Conservation (phyloP, 345 rosid species). For the Camelina sativa region DNA sequence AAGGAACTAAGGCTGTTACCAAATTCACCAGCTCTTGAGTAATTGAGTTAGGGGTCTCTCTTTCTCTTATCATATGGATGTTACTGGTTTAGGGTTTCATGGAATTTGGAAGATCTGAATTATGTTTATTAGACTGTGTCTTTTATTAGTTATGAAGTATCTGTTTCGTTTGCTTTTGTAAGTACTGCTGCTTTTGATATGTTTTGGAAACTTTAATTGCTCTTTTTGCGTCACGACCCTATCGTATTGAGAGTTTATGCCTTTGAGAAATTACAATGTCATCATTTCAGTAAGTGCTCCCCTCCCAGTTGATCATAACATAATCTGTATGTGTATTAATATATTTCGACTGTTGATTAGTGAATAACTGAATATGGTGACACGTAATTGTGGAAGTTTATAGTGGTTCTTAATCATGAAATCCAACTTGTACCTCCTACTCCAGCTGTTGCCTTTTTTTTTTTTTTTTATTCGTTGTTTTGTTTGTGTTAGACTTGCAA, state of each 20-base stretch:
- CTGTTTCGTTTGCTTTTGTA: constrained; percentile 9
- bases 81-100: background rate
- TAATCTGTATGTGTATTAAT: too few relatives aligned
- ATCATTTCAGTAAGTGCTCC: too few relatives aligned
- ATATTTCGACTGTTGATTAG: background rate
- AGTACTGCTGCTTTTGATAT: background rate
- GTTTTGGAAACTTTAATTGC: constrained; percentile 12
- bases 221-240: too few relatives aligned
- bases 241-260: background rate
- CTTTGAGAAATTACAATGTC: background rate
- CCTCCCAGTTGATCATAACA: background rate
- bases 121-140: background rate
- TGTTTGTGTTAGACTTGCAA: too few relatives aligned
- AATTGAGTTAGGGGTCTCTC: background rate
- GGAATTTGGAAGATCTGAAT: background rate
- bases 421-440: background rate
- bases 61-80: background rate
- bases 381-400: background rate
- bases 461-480: too few relatives aligned
- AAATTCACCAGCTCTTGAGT: constrained; percentile 74
- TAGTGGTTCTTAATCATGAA: background rate
- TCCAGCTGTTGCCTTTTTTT: too few relatives aligned
- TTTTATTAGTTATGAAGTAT: background rate
- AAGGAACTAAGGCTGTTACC: constrained; percentile 82
- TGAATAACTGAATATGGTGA: too few relatives aligned